Base-by-base conservation (phyloP, 1,139 yeast species). In the Sugiyamaella castrensis region DNA sequence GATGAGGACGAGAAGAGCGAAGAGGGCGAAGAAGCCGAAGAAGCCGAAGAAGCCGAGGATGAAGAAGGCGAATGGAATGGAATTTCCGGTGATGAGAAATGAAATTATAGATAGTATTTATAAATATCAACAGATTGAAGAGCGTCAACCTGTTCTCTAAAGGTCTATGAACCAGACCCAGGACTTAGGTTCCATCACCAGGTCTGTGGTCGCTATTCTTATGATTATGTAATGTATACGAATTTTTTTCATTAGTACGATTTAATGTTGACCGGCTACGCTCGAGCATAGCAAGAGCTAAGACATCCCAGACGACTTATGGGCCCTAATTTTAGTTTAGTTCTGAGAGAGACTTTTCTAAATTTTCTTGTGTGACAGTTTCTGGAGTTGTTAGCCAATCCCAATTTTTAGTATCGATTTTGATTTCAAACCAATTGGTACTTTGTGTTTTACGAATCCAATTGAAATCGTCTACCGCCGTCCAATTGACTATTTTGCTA, bases 391-490 rank as follows among this genome's bases (percentile, higher is more conserved):
- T 26, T 12, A 19, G 41, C 48, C 45, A 39, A 27, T 7, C n/a
- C 28, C 32, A 26, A 19, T 40, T n/a, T 8, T 38, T 26, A 12
- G 38, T 37, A 8, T 34, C 12, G 7, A 19, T 9, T 8, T 4
- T 41, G 34, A 52, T 43, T 36, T 43, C 38, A 9, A 30, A 34
- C 62, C 64, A 63, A 41, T 62, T 58, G 5, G 49, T 49, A 37
- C 58, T 58, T 6, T 50, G 58, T 8, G 51, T 49, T 8, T 41
- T 50, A 8, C 54, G 50, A 28, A 60, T 48, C 66, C 67, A 65
- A 48, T 59, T 57, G 52, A 66, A 66, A 45, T 66, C 70, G 33
- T 63, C 65, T 2, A 66, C 59, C 2, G 45, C 47, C 9, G 52
- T 54, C 57, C 61, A 56, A 8, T 36, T 32, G 12, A 43, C 15